These are phyloP conservation scores for Auricularia sp. DNA, from an alignment of 768 basidiomycete genomes.

Conservation along the genomic window DNA sequence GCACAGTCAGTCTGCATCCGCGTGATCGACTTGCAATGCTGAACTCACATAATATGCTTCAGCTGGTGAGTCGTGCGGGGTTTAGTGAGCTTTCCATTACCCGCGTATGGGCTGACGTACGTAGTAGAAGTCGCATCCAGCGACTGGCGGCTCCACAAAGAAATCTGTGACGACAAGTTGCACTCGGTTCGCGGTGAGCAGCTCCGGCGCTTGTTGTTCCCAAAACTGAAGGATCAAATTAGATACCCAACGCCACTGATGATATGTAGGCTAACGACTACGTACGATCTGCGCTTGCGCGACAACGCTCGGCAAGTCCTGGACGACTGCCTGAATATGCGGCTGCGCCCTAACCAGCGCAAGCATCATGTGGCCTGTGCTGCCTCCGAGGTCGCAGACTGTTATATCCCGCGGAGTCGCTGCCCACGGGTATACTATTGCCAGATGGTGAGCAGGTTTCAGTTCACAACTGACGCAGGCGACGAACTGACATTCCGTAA, in stretches of 20 bases:
- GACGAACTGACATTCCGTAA: neutral
- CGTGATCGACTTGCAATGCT: neutral
- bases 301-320: constrained; percentile 7
- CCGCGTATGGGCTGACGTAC: constrained; percentile 19
- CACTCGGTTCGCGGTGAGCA: constrained; percentile 24
- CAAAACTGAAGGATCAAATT: constrained; percentile 15
- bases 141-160: constrained; percentile 26
- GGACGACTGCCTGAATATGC: constrained; percentile 5
- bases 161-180: constrained; percentile 32
- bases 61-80: neutral
- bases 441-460: too few relatives aligned
- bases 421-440: constrained; percentile 8
- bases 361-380: constrained; percentile 6
- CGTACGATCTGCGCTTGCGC: neutral
- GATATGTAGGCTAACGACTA: too few relatives aligned
- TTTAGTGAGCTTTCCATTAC: neutral
- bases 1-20: neutral
- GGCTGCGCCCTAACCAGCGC: constrained; percentile 3
- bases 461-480: too few relatives aligned
- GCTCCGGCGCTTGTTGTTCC: constrained; percentile 25
- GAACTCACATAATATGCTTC: neutral
- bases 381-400: constrained; percentile 10
- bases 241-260: too few relatives aligned
- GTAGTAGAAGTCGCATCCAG: constrained; percentile 32
- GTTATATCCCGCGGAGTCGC: neutral